Evolutionary conservation across 2,329 filamentous ascomycete genomes (phyloP), one percentile per base, ranked within the genome.

Genomic region (Fusarium circinatum): DNA sequence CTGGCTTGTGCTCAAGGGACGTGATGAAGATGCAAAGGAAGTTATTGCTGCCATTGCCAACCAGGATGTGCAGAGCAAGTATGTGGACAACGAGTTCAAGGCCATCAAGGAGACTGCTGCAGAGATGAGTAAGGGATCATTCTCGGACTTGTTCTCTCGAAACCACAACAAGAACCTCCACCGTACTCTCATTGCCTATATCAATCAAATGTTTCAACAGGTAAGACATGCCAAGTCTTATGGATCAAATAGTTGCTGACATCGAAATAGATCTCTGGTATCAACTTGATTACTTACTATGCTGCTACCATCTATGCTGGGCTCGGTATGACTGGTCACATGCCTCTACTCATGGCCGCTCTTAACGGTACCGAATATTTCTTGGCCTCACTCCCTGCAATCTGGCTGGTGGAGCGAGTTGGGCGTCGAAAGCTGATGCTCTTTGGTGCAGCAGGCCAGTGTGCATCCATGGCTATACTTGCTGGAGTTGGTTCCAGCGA

Each of bases 361-460:
- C 74, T 83, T 55, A 83, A 83, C 64, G 80, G 79, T 4, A 83
- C 80, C 68, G 86, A 91, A 75, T 84, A 89, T 60, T 84, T 91
- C 79, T 89, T 92, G 79, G 91, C 88, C 2, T 91, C 91, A 7
- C 89, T 91, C 89, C 85, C 86, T 1, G 84, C 86, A 3, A 85
- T 88, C 26, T 90, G 90, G 79, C 85, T 92, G 32, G 89, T 92
- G 42, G 91, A 93, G 80, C 87, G 88, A 4, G 88, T 91, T 8
- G 91, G 91, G 17, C 90, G 93, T 34, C 87, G 92, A 24, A 88
- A 89, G 77, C 87, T 94, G 68, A 94, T 95, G 91, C 82, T 94
- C 24, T 89, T 93, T 71, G 92, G 92, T 60, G 89, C 89, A 42
- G 78, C 86, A 4, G 90, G 90, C 67, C 90, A 92, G 79, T 89